Base-by-base conservation (phyloP, 2,329 filamentous ascomycete genomes). In the Fusarium humuli region DNA sequence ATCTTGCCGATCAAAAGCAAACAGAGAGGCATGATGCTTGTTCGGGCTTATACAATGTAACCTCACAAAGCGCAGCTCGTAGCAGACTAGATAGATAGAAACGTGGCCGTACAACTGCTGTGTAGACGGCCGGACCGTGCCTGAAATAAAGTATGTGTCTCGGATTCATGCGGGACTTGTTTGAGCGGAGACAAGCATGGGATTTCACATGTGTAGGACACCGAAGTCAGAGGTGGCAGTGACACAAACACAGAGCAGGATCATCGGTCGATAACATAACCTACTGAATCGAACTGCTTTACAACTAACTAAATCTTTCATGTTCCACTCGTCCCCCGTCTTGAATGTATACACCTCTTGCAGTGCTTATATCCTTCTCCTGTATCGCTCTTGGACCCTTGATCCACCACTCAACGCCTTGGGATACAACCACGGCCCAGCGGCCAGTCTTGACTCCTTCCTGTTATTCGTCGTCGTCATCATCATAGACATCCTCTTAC, bases 261-360 rank as follows among this genome's bases (percentile, higher is more conserved):
- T 63, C 66, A 65, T 76, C 66, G 69, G 73, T 71, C 67, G 67
- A 76, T 74, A 76, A 75, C 67, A 65, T 76, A 76, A 71, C 69
- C 71, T 76, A 74, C 72, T 76, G 72, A 73, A 73, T 67, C 72
- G 73, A 76, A 73, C 69, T 76, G 73, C 71, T 75, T 73, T 69
- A 58, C 66, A 75, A 69, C 72, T 65, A 75, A 69, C 72, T 70
- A 70, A 75, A 71, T 75, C 53, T 60, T 61, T 57, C 59, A 40
- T 50, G 48, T 50, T 53, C 55, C 63, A 67, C 63, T 61, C 62
- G 40, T 60, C 25, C 49, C 42, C 55, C 48, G 29, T 63, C 48
- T 45, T 48, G 18, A 29, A 34, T 47, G 30, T 55, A 53, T 57
- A 58, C 66, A 63, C 53, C 52, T 60, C 63, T 56, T 53, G 53